Conservation (phyloP, 2,329 filamentous ascomycete species). For the Aspergillus sp. region DNA sequence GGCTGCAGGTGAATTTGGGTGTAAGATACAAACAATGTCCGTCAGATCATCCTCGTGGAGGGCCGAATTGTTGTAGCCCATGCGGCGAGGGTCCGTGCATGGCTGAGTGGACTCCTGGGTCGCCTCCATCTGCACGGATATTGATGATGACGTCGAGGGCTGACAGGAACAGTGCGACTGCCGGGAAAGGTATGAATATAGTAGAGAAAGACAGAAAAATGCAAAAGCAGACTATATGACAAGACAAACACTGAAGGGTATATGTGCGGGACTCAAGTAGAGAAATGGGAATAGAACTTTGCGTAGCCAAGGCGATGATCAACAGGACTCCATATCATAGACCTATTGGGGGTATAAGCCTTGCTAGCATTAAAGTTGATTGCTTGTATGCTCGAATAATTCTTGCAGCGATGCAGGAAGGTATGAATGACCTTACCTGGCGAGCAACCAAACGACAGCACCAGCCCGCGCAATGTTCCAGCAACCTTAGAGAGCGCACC, state of each 20-base stretch:
- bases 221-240: slow-evolving; percentile 19
- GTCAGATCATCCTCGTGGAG: slow-evolving; percentile 79
- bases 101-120: slow-evolving; percentile 73
- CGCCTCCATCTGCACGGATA: slow-evolving; percentile 40
- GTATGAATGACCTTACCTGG: slow-evolving; percentile 14
- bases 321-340: slow-evolving; percentile 24
- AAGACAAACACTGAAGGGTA: slow-evolving; percentile 23
- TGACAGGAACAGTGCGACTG: neutral
- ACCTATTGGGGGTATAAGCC: slow-evolving; percentile 18
- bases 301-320: slow-evolving; percentile 29
- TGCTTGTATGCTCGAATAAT: neutral
- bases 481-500: neutral
- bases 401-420: neutral
- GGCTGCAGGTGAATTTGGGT: slow-evolving; percentile 74
- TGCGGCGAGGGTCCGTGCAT: slow-evolving; percentile 75
- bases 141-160: neutral
- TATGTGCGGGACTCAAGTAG: slow-evolving; percentile 22
- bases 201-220: neutral
- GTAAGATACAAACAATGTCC: slow-evolving; percentile 85
- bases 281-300: slow-evolving; percentile 17
- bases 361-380: neutral
- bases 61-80: slow-evolving; percentile 78
- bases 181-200: neutral
- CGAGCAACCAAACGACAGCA: slow-evolving; percentile 1
- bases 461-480: neutral